phyloP scores from a whole-genome alignment of 1,139 yeast species.

The Candida tropicalis region DNA sequence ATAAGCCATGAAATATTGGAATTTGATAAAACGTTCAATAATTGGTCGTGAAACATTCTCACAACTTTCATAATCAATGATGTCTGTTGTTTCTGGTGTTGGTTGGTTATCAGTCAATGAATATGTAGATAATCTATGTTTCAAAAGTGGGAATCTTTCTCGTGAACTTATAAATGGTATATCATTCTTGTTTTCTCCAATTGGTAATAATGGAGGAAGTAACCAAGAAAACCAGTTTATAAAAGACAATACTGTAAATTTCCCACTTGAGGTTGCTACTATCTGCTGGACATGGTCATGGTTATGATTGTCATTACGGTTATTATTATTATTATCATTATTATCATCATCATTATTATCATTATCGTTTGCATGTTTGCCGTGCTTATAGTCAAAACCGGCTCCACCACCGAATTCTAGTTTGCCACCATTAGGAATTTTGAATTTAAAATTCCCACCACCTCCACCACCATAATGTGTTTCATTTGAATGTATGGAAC shows the following conservation, averaged over 20 bases:
- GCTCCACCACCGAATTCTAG: conserved; percentile 32
- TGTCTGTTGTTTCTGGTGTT: not conserved
- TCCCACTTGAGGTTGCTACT: not conserved
- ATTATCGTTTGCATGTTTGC: conserved; percentile 10
- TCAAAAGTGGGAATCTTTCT: conserved; percentile 16
- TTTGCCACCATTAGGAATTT: conserved; percentile 27
- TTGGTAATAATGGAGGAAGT: conserved; percentile 25
- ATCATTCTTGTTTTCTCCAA: conserved; percentile 7
- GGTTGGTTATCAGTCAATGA: conserved; percentile 9
- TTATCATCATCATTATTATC: conserved; percentile 10
- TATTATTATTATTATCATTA: not conserved
- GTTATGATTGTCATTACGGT: not conserved
- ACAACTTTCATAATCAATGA: conserved; percentile 5
- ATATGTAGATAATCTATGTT: conserved; percentile 15
- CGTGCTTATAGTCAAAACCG: conserved; percentile 27
- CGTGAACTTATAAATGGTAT: not conserved
- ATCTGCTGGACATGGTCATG: not conserved
- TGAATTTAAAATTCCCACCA: conserved; percentile 29
- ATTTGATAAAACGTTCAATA: conserved; percentile 17
- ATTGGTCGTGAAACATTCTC: conserved; percentile 3
- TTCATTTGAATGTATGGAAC: conserved; percentile 15
- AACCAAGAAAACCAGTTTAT: conserved; percentile 28
- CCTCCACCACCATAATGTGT: conserved; percentile 29
- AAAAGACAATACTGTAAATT: conserved; percentile 3
- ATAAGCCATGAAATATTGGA: conserved; percentile 23